Evolutionary conservation across 345 rosid species (phyloP).

Genomic region (Clausena lansium): DNA sequence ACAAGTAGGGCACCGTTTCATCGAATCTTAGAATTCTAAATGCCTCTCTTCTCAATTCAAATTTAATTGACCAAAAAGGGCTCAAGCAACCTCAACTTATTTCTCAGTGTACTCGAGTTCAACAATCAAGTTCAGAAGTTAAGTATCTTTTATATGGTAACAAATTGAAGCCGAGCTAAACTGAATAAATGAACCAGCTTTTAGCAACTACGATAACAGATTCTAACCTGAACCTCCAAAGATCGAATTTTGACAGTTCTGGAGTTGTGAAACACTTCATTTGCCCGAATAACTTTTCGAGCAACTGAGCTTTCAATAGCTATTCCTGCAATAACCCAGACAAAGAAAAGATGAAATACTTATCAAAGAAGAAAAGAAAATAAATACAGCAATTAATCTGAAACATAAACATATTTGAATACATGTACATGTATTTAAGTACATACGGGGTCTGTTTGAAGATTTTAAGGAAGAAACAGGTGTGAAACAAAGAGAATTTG

Average conservation of each 20-base stretch:
- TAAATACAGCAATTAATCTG: neutral
- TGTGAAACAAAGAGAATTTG: conserved; percentile 33
- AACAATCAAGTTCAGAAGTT: neutral
- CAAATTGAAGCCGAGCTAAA: neutral
- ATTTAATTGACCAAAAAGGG: neutral
- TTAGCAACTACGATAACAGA: conserved; percentile 7
- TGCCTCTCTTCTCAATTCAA: conserved; percentile 6
- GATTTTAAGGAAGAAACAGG: conserved; percentile 35
- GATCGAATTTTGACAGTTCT: conserved; percentile 44
- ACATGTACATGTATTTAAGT: neutral
- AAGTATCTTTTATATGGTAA: neutral
- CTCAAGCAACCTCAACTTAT: conserved; percentile 2
- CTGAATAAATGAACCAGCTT: neutral
- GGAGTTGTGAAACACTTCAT: conserved; percentile 40
- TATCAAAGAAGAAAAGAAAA: neutral
- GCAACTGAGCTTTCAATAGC: conserved; percentile 37
- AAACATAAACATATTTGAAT: neutral
- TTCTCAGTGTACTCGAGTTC: neutral
- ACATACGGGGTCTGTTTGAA: conserved; percentile 42
- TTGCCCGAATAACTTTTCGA: conserved; percentile 39
- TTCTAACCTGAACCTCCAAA: conserved; percentile 60
- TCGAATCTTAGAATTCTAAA: neutral
- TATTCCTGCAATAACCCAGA: conserved; percentile 24
- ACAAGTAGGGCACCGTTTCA: neutral
- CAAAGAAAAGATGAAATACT: neutral